Evolutionary conservation across 768 basidiomycete genomes (phyloP).

Genomic region (Podaxis carcinomalis): DNA sequence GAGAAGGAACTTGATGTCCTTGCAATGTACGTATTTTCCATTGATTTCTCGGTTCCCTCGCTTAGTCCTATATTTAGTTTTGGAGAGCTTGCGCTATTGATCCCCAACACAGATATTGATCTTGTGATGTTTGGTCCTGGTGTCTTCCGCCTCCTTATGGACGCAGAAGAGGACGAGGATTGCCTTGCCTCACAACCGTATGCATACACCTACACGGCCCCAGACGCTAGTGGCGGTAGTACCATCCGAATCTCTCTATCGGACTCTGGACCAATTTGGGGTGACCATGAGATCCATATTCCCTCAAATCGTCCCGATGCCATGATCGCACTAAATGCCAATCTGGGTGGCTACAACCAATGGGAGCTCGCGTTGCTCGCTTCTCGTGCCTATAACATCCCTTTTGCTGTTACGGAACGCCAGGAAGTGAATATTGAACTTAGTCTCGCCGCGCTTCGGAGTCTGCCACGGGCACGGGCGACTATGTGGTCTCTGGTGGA

Average conservation of each 20-base stretch:
- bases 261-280: constrained; percentile 14
- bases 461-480: not conserved
- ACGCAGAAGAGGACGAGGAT: constrained; percentile 22
- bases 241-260: constrained; percentile 32
- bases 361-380: constrained; percentile 32
- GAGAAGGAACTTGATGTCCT: constrained; percentile 30
- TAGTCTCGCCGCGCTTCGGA: not conserved
- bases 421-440: constrained; percentile 13
- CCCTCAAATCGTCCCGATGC: constrained; percentile 31
- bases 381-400: constrained; percentile 22
- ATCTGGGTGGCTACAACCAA: constrained; percentile 28
- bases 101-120: constrained; percentile 41
- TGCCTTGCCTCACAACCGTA: constrained; percentile 24
- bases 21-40: not conserved
- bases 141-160: constrained; percentile 25
- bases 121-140: constrained; percentile 35
- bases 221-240: constrained; percentile 32
- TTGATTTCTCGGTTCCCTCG: not conserved
- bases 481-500: constrained; percentile 4
- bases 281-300: constrained; percentile 7
- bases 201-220: constrained; percentile 29
- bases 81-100: constrained; percentile 39
- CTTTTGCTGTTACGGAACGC: constrained; percentile 22
- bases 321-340: constrained; percentile 37
- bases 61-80: constrained; percentile 22